Base-by-base conservation (phyloP, 164 flowering plant species). In the Hamamelis virginiana region DNA sequence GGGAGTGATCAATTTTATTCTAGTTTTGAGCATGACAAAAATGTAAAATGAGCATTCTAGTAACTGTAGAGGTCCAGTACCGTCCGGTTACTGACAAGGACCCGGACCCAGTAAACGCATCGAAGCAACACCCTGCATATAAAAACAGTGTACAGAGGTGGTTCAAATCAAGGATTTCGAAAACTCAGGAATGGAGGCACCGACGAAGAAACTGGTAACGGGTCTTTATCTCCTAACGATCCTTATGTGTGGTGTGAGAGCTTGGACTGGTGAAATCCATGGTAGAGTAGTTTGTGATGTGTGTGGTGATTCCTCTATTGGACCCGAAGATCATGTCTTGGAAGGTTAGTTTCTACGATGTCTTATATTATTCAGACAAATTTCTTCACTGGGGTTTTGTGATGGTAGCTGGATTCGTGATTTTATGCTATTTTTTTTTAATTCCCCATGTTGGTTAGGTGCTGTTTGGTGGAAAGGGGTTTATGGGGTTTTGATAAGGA, bases 211-310 rank as follows among this genome's bases (percentile, higher is more conserved):
- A 10, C 58, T 60, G 68, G 18, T 62, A 55, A 28, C 74, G 67
- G 55, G n/a, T 75, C 44, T 72, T 4, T 44, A 26, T 33, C 58
- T 80, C 12, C 9, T 77, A 1, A 3, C 62, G n/a, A n/a, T 84
- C 59, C 57, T 72, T 10, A 53, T 76, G 0, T 61, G 66, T 1
- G 76, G 77, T 22, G 86, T 68, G 8, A 65, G 69, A 55, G 88
- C 86, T 26, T 95, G 99, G 99, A 92, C 98, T 14, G 99, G 99
- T 47, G 92, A 92, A 77, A 89, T 95, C 70, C 90, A 78, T 66
- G 99, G 99, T 43, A 82, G 96, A 76, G 97, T 95, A 33, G 87
- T 93, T 28, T 95, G 99, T 72, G 99, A 95, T 81, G 97, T 93
- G 6, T 95, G 99, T 74, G 93, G 81, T 5, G 99, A 95, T 76